Conservation (phyloP, 352 stramenopile species). For the Pilasporangium apinafurcum region DNA sequence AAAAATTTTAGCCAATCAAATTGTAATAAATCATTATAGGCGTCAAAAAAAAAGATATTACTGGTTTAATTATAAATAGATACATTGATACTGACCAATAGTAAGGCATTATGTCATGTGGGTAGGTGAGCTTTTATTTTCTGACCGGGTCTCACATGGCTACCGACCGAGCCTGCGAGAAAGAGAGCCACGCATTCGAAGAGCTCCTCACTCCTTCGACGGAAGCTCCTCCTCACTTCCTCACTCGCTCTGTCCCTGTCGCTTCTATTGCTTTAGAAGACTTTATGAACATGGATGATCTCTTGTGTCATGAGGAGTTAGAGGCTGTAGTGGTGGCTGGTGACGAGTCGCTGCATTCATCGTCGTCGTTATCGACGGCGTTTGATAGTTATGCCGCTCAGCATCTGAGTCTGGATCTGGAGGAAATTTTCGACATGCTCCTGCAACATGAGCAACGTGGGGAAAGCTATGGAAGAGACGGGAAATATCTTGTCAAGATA, state of each 20-base stretch:
- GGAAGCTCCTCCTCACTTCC: slow-evolving; percentile 12
- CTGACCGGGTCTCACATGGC: no score
- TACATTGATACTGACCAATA: no score
- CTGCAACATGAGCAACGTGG: slow-evolving; percentile 15
- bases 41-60: no score
- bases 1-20: no score
- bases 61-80: no score
- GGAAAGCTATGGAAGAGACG: slow-evolving; percentile 9
- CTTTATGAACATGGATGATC: slow-evolving; percentile 15
- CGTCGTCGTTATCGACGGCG: neutral
- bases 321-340: slow-evolving; percentile 9
- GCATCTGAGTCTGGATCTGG: slow-evolving; percentile 3
- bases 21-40: no score
- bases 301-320: slow-evolving; percentile 27
- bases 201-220: neutral
- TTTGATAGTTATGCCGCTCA: neutral
- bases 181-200: slow-evolving; percentile 36
- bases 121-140: no score
- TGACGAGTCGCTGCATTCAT: neutral
- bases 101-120: no score
- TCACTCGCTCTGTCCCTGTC: neutral
- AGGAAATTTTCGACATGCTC: slow-evolving; percentile 18
- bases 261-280: neutral
- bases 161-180: slow-evolving; percentile 10
- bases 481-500: slow-evolving; percentile 20